These are phyloP conservation scores for Aphanomyces cochlioides DNA, from an alignment of 352 stramenopile genomes.

Conservation along the genomic window DNA sequence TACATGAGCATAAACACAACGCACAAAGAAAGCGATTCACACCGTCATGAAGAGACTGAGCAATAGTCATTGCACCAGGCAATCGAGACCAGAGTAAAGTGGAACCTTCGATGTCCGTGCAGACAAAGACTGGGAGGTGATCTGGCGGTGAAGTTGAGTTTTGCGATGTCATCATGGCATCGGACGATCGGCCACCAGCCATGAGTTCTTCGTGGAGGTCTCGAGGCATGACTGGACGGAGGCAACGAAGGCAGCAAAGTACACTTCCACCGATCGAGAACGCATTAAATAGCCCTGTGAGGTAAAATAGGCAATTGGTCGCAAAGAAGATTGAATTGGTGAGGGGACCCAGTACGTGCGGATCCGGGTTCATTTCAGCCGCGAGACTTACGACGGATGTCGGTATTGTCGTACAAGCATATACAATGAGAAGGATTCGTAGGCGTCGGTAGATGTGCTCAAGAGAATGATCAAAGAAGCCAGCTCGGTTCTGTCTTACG, in stretches of 20 bases:
- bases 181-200: constrained; percentile 45
- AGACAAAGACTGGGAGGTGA: constrained; percentile 65
- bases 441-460: constrained; percentile 59
- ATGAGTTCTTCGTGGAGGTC: constrained; percentile 64
- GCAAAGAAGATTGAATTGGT: constrained; percentile 8
- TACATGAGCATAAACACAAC: constrained; percentile 13
- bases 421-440: constrained; percentile 62
- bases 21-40: not conserved
- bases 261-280: constrained; percentile 59
- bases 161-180: constrained; percentile 29
- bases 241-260: constrained; percentile 57
- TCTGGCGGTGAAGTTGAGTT: constrained; percentile 44
- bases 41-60: constrained; percentile 69
- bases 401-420: constrained; percentile 61
- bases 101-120: constrained; percentile 77
- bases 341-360: constrained; percentile 33
- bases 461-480: constrained; percentile 45
- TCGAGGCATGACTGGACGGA: constrained; percentile 54
- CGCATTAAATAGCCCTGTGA: constrained; percentile 53
- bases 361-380: constrained; percentile 36
- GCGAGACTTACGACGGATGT: constrained; percentile 42
- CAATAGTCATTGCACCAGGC: constrained; percentile 51
- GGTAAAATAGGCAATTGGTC: constrained; percentile 50
- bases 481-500: constrained; percentile 44
- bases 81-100: constrained; percentile 58